Percentiles rank a stretch among this genome's conserved stretches.
Conservation (phyloP, 108 stramenopile species). For the Stephanodiscus minutulus region DNA sequence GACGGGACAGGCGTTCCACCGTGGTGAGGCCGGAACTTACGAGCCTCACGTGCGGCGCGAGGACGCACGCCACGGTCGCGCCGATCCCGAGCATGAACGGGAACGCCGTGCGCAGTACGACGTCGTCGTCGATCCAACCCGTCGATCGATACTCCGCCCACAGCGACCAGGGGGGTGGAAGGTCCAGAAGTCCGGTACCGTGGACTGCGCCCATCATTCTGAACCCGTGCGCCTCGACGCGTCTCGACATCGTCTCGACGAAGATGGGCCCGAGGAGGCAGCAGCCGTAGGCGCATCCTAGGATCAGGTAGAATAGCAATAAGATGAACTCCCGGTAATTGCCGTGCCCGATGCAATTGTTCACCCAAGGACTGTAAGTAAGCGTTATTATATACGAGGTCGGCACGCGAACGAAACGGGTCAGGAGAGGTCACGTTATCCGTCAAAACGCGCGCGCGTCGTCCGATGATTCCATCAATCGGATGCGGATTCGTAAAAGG, state of each 20-base stretch:
- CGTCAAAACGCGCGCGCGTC: no score
- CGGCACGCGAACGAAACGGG: neutral
- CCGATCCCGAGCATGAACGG: conserved; percentile 44
- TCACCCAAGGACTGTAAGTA: conserved; percentile 97
- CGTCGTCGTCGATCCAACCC: conserved; percentile 42
- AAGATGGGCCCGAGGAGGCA: conserved; percentile 60
- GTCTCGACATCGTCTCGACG: conserved; percentile 45
- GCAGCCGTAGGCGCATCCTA: conserved; percentile 70
- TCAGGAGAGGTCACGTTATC: neutral
- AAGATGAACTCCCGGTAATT: conserved; percentile 83
- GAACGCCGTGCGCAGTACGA: conserved; percentile 41
- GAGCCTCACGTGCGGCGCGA: conserved; percentile 31
- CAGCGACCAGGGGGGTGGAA: conserved; percentile 57
- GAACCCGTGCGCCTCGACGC: conserved; percentile 54
- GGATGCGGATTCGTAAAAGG: neutral
- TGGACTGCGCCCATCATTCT: conserved; percentile 49
- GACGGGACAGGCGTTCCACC: conserved; percentile 36
- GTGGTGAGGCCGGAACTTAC: conserved; percentile 38
- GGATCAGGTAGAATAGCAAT: conserved; percentile 57
- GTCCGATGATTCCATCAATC: neutral
- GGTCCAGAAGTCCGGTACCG: conserved; percentile 65
- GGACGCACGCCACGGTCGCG: conserved; percentile 28
- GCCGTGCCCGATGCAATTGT: conserved; percentile 94
- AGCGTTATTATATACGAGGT: conserved; percentile 66
- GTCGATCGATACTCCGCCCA: conserved; percentile 26